Conservation (phyloP, 371 early-diverging fungal genomes). For the Apophysomyces elegans region DNA sequence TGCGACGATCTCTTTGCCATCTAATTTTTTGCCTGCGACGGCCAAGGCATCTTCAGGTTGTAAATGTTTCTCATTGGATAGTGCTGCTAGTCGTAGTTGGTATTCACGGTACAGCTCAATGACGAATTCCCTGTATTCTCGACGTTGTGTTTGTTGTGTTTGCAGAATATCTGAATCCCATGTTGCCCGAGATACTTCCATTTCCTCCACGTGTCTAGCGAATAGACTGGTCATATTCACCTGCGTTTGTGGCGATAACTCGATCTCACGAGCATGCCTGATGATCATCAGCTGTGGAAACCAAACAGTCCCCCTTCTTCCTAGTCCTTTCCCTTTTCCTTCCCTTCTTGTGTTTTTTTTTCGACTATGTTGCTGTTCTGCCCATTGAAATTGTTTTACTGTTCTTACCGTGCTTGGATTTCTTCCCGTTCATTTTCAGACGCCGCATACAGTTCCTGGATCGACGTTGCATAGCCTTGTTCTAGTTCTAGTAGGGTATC, state of each 20-base stretch:
- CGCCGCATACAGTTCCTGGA: conserved; percentile 53
- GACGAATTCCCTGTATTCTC: conserved; percentile 75
- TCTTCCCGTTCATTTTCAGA: conserved; percentile 49
- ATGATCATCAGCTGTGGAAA: background rate
- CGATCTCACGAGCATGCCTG: conserved; percentile 46
- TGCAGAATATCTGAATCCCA: conserved; percentile 66
- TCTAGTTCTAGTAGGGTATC: conserved; percentile 73
- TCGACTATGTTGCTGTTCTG: too few species aligned
- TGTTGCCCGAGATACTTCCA: conserved; percentile 66
- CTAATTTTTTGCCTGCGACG: conserved; percentile 40
- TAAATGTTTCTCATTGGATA: conserved; percentile 24
- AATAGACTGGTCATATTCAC: conserved; percentile 48
- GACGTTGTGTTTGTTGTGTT: conserved; percentile 60
- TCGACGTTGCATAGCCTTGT: conserved; percentile 62
- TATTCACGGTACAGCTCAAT: conserved; percentile 64
- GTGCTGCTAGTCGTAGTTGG: conserved; percentile 35
- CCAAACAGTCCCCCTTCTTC: too few species aligned
- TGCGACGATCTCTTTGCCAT: conserved; percentile 57
- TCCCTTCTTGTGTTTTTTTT: background rate
- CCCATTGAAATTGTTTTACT: too few species aligned
- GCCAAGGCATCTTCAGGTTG: conserved; percentile 22
- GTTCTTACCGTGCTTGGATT: conserved; percentile 40
- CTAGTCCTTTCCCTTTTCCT: background rate
- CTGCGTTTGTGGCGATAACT: conserved; percentile 16
- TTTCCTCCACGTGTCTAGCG: conserved; percentile 63